phyloP scores from a whole-genome alignment of 441 rosid genomes.

The Macaranga tanarius region DNA sequence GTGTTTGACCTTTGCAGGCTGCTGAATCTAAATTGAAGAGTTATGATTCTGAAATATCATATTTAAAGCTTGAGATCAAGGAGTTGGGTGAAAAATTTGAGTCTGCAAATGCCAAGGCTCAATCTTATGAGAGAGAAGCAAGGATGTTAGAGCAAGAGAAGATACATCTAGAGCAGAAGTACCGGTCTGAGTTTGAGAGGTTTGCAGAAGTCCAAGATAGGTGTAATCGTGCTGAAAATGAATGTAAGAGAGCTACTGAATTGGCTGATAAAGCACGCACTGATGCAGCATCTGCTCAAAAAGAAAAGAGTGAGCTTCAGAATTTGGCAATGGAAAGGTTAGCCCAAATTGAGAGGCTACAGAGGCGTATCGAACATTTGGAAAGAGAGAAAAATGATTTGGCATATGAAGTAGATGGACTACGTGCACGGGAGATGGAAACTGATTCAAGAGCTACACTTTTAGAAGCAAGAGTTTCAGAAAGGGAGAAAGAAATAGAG shows the following conservation, averaged over 20 bases:
- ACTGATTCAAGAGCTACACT: conserved; percentile 67
- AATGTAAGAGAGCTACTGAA: conserved; percentile 86
- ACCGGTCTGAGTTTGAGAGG: conserved; percentile 73
- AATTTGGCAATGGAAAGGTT: conserved; percentile 92
- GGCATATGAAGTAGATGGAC: conserved; percentile 54
- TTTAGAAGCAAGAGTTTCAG: conserved; percentile 88
- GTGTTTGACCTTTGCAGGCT: conserved; percentile 49
- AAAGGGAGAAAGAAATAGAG: conserved; percentile 93
- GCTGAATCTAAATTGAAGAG: conserved; percentile 83
- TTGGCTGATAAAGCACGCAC: conserved; percentile 82
- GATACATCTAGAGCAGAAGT: conserved; percentile 76
- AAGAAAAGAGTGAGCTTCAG: conserved; percentile 77
- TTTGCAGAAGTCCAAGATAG: conserved; percentile 87
- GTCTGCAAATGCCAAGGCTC: conserved; percentile 64
- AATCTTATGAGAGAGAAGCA: conserved; percentile 77
- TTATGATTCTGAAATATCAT: conserved; percentile 67
- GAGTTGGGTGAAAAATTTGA: conserved; percentile 66
- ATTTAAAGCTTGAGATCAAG: conserved; percentile 58
- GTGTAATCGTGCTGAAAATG: conserved; percentile 77
- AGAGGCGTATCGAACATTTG: conserved; percentile 72
- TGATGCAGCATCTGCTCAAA: conserved; percentile 81
- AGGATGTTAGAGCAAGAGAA: conserved; percentile 86
- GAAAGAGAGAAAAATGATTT: conserved; percentile 70
- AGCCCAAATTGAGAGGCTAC: conserved; percentile 78
- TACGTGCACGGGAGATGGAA: conserved; percentile 65